Base-by-base conservation (phyloP, 164 flowering plant species). In the Cinnamomum micranthum region DNA sequence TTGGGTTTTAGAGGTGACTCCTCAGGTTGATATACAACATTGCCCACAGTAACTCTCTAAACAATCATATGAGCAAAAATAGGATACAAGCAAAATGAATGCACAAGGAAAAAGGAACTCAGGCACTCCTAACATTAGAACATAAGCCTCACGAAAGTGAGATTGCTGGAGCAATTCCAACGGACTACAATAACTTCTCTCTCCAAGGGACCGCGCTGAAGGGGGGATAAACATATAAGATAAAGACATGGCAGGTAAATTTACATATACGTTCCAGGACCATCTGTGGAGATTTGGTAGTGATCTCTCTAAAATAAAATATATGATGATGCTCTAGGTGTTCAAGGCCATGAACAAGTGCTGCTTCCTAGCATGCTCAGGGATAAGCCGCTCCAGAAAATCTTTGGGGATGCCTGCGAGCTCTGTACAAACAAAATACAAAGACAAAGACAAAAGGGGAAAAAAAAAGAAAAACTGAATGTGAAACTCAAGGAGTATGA, bases 321-420 rank as follows among this genome's bases (percentile, higher is more conserved):
- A 41, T 25, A 19, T 58, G 22, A 55, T 22, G 64, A 25, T 55
- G 31, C 28, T 31, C 82, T 88, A 87, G 70, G 84, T 52, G 84
- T 92, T 81, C 83, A 94, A 81, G 68, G 98, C 98, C 97, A 94
- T 94, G 83, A 94, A 94, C 73, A 89, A 83, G 84, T 92, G 91
- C 88, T 94, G 98, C 82, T 86, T 90, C 59, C 96, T 90, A 51
- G 97, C 97, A 78, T 94, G 94, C 79, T 91, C 97, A 4, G 98
- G 98, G 31, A 94, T 87, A 10, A 94, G 97, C 59, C 91, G 82
- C 50, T 81, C 84, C 64, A 88, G 74, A 22, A 76, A 80, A 13
- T 94, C 94, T 13, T 84, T 70, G 11, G 97, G 91, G 68, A 94
- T 85, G 71, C 93, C 91, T 0, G 92, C 72, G 33, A 91, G 85